These are phyloP conservation scores for Chlorella sorokiniana DNA, from an alignment of 139 green algal species.

Conservation along the genomic window DNA sequence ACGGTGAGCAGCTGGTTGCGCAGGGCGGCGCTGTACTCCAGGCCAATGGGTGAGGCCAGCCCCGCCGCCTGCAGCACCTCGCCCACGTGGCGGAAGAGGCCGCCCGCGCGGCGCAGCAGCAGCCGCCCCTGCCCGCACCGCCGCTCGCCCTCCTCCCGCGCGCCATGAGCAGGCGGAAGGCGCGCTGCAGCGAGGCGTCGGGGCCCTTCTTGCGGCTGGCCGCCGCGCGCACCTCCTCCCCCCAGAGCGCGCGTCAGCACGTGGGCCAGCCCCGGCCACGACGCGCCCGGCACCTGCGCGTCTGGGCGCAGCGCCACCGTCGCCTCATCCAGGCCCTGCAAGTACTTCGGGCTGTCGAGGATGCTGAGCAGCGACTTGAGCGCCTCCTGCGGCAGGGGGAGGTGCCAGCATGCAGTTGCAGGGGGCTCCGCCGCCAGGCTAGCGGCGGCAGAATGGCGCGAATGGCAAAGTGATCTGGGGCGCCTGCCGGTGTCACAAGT, in stretches of 20 bases:
- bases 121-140: conserved; percentile 35
- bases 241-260: conserved; percentile 8
- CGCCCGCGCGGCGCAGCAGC: conserved; percentile 34
- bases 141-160: conserved; percentile 45
- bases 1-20: conserved; percentile 42
- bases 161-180: conserved; percentile 40
- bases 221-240: conserved; percentile 8
- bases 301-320: conserved; percentile 41
- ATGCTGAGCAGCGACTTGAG: conserved; percentile 46
- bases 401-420: neutral
- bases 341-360: conserved; percentile 49
- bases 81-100: conserved; percentile 48
- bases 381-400: conserved; percentile 48
- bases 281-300: conserved; percentile 13
- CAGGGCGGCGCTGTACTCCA: conserved; percentile 46
- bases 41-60: conserved; percentile 33
- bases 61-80: conserved; percentile 33
- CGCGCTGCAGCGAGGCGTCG: conserved; percentile 39
- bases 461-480: neutral
- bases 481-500: too few relatives aligned
- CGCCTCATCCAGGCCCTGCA: conserved; percentile 46
- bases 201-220: conserved; percentile 29
- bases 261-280: conserved; percentile 48
- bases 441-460: neutral
- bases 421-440: too few relatives aligned